phyloP scores from a whole-genome alignment of 2,329 filamentous ascomycete genomes.

The Talaromyces pinophilus region DNA sequence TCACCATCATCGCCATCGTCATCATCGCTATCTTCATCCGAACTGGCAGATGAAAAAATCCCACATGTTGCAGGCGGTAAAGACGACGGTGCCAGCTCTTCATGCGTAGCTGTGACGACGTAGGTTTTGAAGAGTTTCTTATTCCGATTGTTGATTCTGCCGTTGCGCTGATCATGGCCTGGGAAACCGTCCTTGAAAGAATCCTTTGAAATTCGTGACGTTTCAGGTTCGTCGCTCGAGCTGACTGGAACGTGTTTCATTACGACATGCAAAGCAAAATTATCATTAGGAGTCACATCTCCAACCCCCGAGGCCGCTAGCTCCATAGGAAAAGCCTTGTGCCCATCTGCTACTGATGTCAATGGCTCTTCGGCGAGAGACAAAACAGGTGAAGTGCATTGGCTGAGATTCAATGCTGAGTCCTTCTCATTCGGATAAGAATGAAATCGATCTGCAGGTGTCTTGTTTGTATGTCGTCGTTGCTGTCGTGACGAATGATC shows the following conservation, averaged over 20 bases:
- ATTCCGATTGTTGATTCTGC: constrained; percentile 21
- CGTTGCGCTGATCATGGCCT: neutral
- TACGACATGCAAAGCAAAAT: constrained; percentile 38
- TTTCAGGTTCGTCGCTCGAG: neutral
- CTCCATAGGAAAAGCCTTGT: constrained; percentile 29
- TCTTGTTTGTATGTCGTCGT: neutral
- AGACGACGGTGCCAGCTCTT: constrained; percentile 33
- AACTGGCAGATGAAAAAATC: constrained; percentile 27
- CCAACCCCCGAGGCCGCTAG: constrained; percentile 38
- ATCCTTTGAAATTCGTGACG: neutral
- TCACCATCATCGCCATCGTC: neutral
- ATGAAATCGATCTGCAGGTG: neutral
- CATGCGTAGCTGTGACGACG: constrained; percentile 25
- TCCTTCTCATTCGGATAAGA: constrained; percentile 15
- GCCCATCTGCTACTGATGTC: constrained; percentile 16
- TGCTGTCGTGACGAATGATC: neutral
- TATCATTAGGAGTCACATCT: constrained; percentile 37
- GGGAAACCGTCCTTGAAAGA: neutral
- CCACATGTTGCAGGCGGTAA: constrained; percentile 35
- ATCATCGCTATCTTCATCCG: constrained; percentile 7
- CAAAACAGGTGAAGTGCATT: constrained; percentile 16
- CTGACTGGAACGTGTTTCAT: constrained; percentile 22
- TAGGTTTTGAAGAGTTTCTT: constrained; percentile 2
- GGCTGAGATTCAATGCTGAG: neutral
- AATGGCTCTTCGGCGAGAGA: constrained; percentile 16